Conservation (phyloP, 495 filamentous ascomycete species). For the Talaromyces adpressus region DNA sequence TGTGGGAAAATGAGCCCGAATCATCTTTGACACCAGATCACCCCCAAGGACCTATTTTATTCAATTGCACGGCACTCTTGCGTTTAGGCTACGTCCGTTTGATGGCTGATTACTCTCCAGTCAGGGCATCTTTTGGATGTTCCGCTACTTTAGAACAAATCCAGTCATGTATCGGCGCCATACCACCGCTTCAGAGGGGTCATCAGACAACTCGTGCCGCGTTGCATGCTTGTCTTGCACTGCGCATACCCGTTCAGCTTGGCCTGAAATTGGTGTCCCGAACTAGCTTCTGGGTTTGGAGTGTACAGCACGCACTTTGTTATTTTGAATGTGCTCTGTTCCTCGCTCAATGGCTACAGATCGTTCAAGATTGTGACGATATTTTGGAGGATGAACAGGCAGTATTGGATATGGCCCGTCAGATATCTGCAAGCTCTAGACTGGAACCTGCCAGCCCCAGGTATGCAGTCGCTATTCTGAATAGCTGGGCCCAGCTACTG, state of each 20-base stretch:
- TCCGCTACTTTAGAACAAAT: slow-evolving; percentile 20
- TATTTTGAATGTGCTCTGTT: slow-evolving; percentile 42
- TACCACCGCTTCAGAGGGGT: slow-evolving; percentile 8
- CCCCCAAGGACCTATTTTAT: slow-evolving; percentile 26
- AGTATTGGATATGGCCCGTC: background rate
- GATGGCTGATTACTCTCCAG: slow-evolving; percentile 19
- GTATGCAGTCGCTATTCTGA: background rate
- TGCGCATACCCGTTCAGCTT: slow-evolving; percentile 30
- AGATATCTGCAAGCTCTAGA: background rate
- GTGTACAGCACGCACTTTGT: slow-evolving; percentile 39
- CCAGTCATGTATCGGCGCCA: slow-evolving; percentile 6
- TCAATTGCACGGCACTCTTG: slow-evolving; percentile 31
- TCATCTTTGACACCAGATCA: slow-evolving; percentile 25
- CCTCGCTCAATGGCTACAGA: slow-evolving; percentile 39
- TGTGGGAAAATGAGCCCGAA: slow-evolving; percentile 27
- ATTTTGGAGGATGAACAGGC: background rate
- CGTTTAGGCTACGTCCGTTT: slow-evolving; percentile 30
- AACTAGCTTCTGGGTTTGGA: slow-evolving; percentile 42
- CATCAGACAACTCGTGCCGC: slow-evolving; percentile 21
- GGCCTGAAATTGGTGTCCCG: slow-evolving; percentile 39
- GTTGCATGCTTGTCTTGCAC: slow-evolving; percentile 28
- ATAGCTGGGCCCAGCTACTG: background rate
- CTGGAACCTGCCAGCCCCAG: background rate
- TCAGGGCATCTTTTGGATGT: slow-evolving; percentile 10
- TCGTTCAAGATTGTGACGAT: background rate